Evolutionary conservation across 345 rosid genomes (phyloP).

Genomic region (Euphorbia pulcherrima): DNA sequence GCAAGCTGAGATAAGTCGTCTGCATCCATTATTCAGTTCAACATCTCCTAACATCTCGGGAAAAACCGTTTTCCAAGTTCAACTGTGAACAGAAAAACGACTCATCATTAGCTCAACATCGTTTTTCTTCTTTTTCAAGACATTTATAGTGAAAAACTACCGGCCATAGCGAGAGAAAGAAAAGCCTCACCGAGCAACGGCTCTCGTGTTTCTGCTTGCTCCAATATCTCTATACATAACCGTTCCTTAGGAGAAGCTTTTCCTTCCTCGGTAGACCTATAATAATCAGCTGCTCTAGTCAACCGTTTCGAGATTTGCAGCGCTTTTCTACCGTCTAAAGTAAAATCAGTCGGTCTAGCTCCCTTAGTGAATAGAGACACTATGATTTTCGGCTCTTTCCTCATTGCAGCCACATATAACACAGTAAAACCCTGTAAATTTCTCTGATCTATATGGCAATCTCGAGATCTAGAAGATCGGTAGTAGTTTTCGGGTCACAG

Average conservation of each 20-base stretch:
- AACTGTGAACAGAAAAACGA: conserved; percentile 40
- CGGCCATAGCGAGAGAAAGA: conserved; percentile 61
- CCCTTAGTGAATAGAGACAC: conserved; percentile 72
- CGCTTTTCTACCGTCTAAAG: conserved; percentile 70
- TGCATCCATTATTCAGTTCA: conserved; percentile 66
- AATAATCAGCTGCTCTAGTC: conserved; percentile 55
- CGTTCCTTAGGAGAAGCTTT: conserved; percentile 52
- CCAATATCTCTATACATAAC: conserved; percentile 75
- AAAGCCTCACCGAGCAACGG: conserved; percentile 56
- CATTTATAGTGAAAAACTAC: too few relatives aligned
- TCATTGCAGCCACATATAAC: conserved; percentile 71
- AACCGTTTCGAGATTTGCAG: conserved; percentile 61
- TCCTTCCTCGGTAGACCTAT: conserved; percentile 48
- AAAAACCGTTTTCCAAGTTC: conserved; percentile 71
- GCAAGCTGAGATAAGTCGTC: conserved; percentile 59
- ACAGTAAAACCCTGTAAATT: conserved; percentile 67
- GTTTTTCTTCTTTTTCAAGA: too few relatives aligned
- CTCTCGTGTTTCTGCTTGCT: conserved; percentile 62
- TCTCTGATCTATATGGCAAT: conserved; percentile 55
- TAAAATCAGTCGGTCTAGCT: conserved; percentile 58
- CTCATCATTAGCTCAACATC: neutral
- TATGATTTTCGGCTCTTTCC: conserved; percentile 76
- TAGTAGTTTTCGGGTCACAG: conserved; percentile 68
- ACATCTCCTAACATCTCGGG: conserved; percentile 65
- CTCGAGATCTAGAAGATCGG: conserved; percentile 68